phyloP scores from a whole-genome alignment of 192 early-diverging fungal species.

The Backusella australiensis region DNA sequence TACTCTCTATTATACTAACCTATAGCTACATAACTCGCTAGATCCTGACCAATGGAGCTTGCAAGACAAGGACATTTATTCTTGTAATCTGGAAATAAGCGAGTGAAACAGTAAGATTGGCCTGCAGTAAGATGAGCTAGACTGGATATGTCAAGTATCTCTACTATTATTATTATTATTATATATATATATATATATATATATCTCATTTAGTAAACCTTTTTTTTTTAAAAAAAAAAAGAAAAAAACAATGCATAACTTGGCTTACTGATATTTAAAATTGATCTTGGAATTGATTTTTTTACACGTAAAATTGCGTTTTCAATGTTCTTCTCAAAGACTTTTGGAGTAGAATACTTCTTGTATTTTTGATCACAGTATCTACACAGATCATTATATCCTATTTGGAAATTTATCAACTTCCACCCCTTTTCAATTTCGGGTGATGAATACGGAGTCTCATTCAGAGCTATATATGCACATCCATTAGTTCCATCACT shows the following conservation, averaged over 20 bases:
- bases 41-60: background rate
- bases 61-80: background rate
- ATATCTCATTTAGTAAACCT: background rate
- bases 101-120: background rate
- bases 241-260: too few species aligned
- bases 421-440: background rate
- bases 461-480: background rate
- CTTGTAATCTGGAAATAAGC: background rate
- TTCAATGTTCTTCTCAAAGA: background rate
- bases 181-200: too few species aligned
- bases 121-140: background rate
- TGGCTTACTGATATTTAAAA: background rate
- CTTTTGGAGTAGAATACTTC: background rate
- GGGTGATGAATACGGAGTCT: background rate
- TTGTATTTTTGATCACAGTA: background rate
- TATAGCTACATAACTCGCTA: background rate
- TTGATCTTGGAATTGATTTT: background rate
- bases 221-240: too few species aligned
- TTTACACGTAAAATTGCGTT: background rate
- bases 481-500: too few species aligned
- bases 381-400: background rate
- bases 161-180: background rate
- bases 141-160: background rate
- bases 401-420: background rate
- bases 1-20: background rate